Evolutionary conservation across 2,329 filamentous ascomycete genomes (phyloP).

Genomic region (Alternaria panax): DNA sequence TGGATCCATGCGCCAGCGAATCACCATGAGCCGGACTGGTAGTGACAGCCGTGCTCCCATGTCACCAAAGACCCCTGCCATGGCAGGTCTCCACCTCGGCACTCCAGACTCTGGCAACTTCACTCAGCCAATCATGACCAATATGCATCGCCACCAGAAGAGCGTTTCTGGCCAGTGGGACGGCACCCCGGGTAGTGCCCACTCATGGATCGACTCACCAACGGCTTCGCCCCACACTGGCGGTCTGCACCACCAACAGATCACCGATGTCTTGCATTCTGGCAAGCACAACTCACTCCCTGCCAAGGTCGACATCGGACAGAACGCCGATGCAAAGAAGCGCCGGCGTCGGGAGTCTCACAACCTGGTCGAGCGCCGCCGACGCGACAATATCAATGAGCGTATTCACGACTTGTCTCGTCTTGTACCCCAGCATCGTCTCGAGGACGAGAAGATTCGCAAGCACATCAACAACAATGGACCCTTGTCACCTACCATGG

Average conservation of each 20-base stretch:
- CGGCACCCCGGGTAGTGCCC: conserved; percentile 81
- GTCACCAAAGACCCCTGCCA: conserved; percentile 83
- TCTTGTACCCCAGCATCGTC: conserved; percentile 86
- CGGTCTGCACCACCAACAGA: conserved; percentile 74
- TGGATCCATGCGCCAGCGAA: conserved; percentile 46
- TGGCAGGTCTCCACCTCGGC: conserved; percentile 74
- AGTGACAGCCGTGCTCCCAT: conserved; percentile 80
- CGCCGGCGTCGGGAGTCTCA: conserved; percentile 91
- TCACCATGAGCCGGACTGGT: conserved; percentile 64
- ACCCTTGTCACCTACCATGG: conserved; percentile 82
- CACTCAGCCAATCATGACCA: conserved; percentile 79
- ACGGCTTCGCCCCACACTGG: conserved; percentile 82
- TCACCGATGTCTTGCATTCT: conserved; percentile 83
- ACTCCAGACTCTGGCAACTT: conserved; percentile 76
- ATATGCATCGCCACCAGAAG: conserved; percentile 75
- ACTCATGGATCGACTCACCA: conserved; percentile 87
- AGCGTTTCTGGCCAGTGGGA: conserved; percentile 90
- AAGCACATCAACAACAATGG: conserved; percentile 95
- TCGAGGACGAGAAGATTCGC: conserved; percentile 96
- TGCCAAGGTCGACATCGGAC: conserved; percentile 73
- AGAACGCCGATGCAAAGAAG: conserved; percentile 92
- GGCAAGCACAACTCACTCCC: conserved; percentile 90
- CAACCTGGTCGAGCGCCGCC: conserved; percentile 92
- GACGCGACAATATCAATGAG: conserved; percentile 98
- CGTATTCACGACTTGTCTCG: conserved; percentile 95